Evolutionary conservation across 73 alveolate species (phyloP), one percentile per base, ranked within the genome.

Genomic region (Paramecium primaurelia): DNA sequence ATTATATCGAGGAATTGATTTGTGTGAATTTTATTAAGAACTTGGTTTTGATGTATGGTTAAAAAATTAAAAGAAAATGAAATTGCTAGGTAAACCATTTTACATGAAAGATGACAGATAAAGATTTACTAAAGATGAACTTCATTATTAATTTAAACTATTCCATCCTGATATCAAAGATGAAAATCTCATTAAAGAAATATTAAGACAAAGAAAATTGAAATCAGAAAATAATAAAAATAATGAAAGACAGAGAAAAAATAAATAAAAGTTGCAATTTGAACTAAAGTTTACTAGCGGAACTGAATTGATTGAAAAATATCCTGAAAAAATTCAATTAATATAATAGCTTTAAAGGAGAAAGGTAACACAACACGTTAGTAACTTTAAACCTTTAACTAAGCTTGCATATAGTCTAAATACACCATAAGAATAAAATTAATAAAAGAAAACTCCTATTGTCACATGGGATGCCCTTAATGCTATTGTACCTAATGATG

Each of bases 61-160:
- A 30, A 22, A 73, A 37, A 25, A 34, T 14, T 37, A 22, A 36
- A 73, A 40, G 47, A 73, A 73, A 73, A 37, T 73, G 59, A 73
- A 73, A 38, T 40, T 37, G 30, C 34, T 73, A 16, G 87, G 60
- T 73, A 73, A 73, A 73, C 87, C 87, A 4, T 73, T 73, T 73
- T 9, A 73, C 18, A 73, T 73, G 87, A 73, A 73, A 73, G 87
- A 73, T 37, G 87, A 73, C 3, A 73, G 60, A 37, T 8, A 73
- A 73, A 11, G 87, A 37, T 37, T 73, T 36, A 40, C 37, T 4
- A 73, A 73, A 38, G 87, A 73, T 14, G 87, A 73, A 36, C 40
- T 73, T 36, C 14, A 73, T 30, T 73, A 73, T 36, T 3, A 34
- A 40, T 73, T 73, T 38, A 73, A 73, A 73, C 28, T 73, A 16